A percentile compares a stretch with the other conserved stretches of the same genome.
Evolutionary conservation across 495 filamentous ascomycete species (phyloP).

Genomic region (Glarea lozoyensis): DNA sequence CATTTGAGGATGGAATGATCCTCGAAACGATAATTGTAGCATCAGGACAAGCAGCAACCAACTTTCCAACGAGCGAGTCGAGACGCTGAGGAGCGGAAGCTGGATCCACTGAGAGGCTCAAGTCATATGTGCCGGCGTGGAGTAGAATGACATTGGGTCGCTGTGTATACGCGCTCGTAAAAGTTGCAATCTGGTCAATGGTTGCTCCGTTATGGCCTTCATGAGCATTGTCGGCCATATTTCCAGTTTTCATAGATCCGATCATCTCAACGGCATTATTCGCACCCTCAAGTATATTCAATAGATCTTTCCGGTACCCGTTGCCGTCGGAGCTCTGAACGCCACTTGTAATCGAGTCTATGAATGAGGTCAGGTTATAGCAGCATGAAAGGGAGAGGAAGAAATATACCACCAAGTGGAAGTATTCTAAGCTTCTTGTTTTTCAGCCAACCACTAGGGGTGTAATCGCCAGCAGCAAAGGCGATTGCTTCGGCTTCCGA

Average conservation of each 20-base stretch:
- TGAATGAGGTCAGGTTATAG: not conserved
- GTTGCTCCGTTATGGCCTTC: slow-evolving; percentile 15
- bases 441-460: not conserved
- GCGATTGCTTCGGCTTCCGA: not conserved
- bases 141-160: slow-evolving; percentile 23
- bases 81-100: slow-evolving; percentile 23
- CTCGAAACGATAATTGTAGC: slow-evolving; percentile 29
- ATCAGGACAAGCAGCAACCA: slow-evolving; percentile 26
- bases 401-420: slow-evolving; percentile 1
- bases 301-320: slow-evolving; percentile 42
- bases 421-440: slow-evolving; percentile 1
- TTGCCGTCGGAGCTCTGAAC: slow-evolving; percentile 39
- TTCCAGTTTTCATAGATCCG: slow-evolving; percentile 1
- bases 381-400: not conserved
- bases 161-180: slow-evolving; percentile 19
- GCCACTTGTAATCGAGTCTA: slow-evolving; percentile 49
- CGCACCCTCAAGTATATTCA: slow-evolving; percentile 25
- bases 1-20: slow-evolving; percentile 23
- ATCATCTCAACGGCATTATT: slow-evolving; percentile 25
- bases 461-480: not conserved
- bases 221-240: slow-evolving; percentile 3
- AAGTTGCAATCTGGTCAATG: slow-evolving; percentile 23
- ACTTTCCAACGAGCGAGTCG: slow-evolving; percentile 25
- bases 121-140: slow-evolving; percentile 24
- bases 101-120: slow-evolving; percentile 24